phyloP scores from a whole-genome alignment of 106 monocot genomes.

The Allium cepa region DNA sequence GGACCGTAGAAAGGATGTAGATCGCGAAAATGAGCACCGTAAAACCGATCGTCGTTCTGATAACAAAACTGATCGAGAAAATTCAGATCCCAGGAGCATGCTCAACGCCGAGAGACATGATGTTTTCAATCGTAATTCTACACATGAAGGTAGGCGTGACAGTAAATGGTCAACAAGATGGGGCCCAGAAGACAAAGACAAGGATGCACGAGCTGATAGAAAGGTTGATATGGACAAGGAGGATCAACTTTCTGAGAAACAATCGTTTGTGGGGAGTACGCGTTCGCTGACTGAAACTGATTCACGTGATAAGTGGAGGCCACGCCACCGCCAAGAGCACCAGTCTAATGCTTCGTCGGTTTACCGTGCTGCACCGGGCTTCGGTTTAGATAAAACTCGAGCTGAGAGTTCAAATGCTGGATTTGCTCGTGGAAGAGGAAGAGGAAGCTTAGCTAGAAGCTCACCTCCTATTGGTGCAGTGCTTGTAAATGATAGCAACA shows the following conservation, averaged over 20 bases:
- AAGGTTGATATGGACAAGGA: slow-evolving; percentile 63
- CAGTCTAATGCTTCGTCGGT: slow-evolving; percentile 44
- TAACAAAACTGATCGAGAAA: slow-evolving; percentile 36
- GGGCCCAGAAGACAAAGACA: slow-evolving; percentile 93
- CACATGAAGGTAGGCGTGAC: slow-evolving; percentile 60
- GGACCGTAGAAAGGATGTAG: slow-evolving; percentile 89
- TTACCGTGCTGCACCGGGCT: slow-evolving; percentile 86
- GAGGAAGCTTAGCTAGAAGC: slow-evolving; percentile 32
- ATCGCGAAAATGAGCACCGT: slow-evolving; percentile 59
- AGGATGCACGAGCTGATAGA: slow-evolving; percentile 65
- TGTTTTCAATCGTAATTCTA: slow-evolving; percentile 34
- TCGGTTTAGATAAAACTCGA: slow-evolving; percentile 71
- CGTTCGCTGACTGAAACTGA: slow-evolving; percentile 58
- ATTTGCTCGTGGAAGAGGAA: slow-evolving; percentile 85
- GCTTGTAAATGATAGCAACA: slow-evolving; percentile 20
- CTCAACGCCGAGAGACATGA: slow-evolving; percentile 60
- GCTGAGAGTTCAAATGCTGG: slow-evolving; percentile 36
- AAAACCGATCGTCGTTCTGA: slow-evolving; percentile 72
- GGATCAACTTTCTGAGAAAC: slow-evolving; percentile 54
- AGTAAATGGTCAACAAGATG: slow-evolving; percentile 97
- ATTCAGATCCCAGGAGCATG: slow-evolving; percentile 37
- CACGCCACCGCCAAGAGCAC: slow-evolving; percentile 76
- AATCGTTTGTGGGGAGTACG: slow-evolving; percentile 28
- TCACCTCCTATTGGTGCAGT: slow-evolving; percentile 60
- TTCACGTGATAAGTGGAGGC: slow-evolving; percentile 98